Percentiles rank a stretch among this genome's conserved stretches.
These are phyloP conservation scores for Neurospora africana DNA, from an alignment of 495 filamentous ascomycete genomes.

Conservation along the genomic window DNA sequence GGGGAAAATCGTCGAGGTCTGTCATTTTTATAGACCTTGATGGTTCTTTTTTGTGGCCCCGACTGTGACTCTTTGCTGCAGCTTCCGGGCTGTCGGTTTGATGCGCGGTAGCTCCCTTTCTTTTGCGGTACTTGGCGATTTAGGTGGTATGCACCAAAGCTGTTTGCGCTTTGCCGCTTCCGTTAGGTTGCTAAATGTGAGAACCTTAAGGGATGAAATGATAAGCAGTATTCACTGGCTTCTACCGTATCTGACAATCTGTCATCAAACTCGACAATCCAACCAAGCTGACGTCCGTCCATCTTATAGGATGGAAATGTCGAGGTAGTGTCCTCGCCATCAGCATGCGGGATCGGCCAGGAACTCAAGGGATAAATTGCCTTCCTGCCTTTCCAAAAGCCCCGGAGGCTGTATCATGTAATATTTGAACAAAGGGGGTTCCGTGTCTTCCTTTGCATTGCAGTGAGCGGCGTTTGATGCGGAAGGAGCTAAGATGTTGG, in stretches of 20 bases:
- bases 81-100: not conserved
- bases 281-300: not conserved
- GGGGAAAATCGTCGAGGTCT: not conserved
- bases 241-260: not conserved
- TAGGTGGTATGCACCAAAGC: not conserved
- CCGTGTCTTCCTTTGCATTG: not conserved
- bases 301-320: not conserved
- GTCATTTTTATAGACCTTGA: not conserved
- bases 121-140: not conserved
- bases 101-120: not conserved
- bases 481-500: not conserved
- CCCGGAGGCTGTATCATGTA: not conserved
- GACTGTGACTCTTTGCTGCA: not conserved
- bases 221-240: not conserved
- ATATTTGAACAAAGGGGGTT: not conserved
- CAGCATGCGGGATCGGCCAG: not conserved
- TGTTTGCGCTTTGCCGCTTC: not conserved
- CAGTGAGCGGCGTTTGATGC: not conserved
- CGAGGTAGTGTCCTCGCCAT: not conserved
- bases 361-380: not conserved
- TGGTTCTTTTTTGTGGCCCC: not conserved
- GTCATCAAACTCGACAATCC: not conserved
- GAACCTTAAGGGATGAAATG: not conserved
- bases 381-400: not conserved
- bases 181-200: not conserved